Percentiles rank a stretch among this genome's conserved stretches.
phyloP scores from a whole-genome alignment of 2,329 filamentous ascomycete species.

The Fusarium veterinarium region DNA sequence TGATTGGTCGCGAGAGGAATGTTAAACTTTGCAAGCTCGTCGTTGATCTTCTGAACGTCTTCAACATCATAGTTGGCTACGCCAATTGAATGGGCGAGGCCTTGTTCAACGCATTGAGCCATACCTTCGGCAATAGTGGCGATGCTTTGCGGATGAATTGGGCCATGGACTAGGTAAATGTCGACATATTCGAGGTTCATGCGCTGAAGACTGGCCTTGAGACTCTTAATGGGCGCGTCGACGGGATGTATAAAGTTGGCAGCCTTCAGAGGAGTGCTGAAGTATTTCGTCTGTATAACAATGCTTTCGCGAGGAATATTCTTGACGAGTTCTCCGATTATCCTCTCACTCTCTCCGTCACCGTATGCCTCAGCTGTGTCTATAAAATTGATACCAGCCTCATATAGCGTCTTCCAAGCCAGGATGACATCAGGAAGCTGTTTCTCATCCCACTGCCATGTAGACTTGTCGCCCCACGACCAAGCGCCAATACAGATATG shows the following conservation, averaged over 20 bases:
- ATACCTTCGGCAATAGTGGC: conserved; percentile 3
- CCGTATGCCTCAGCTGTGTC: conserved; percentile 6
- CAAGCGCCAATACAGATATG: background rate
- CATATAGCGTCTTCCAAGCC: conserved; percentile 16
- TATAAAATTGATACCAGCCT: conserved; percentile 20
- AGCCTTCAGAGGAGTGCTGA: conserved; percentile 5
- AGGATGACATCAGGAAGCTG: background rate
- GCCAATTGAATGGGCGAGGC: background rate
- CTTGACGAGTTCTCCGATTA: background rate
- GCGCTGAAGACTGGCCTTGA: conserved; percentile 2
- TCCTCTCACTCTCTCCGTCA: conserved; percentile 5
- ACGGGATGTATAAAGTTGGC: background rate
- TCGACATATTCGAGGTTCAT: conserved; percentile 18
- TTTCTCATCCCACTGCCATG: conserved; percentile 6
- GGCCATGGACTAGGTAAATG: conserved; percentile 17
- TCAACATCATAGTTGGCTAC: conserved; percentile 11
- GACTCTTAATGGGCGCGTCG: conserved; percentile 6
- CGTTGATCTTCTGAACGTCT: conserved; percentile 1
- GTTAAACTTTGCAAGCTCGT: conserved; percentile 24
- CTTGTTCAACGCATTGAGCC: conserved; percentile 21
- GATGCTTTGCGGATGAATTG: conserved; percentile 8
- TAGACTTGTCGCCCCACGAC: conserved; percentile 16
- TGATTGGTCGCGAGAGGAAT: conserved; percentile 15
- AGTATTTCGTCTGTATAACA: conserved; percentile 18
- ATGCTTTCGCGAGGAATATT: background rate